Evolutionary conservation across 768 basidiomycete genomes (phyloP), one percentile per base, ranked within the genome.

Genomic region (Amanita fuliginea): DNA sequence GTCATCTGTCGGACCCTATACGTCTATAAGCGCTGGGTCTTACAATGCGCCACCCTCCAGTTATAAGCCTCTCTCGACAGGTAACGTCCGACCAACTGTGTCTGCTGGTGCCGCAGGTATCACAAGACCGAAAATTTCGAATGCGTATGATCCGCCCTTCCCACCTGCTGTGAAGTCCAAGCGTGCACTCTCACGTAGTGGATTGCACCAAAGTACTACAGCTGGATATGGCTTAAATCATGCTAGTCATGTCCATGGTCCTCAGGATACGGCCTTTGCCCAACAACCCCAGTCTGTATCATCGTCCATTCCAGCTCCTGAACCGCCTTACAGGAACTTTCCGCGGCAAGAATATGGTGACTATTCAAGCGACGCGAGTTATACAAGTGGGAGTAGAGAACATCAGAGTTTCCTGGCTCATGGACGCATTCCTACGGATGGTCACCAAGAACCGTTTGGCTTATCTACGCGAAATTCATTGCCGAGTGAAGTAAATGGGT

Each of bases 111-210:
- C 72, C 2, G 64, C 73, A 1, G 60, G 71, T 24, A 57, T 81
- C n/a, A 78, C 68, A 52, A 73, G 84, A 44, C 81, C 82, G 19
- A 85, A 79, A 64, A 63, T 77, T 30, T 70, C 68, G 11, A 84
- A 86, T 55, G 86, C 85, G 1, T 88, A 86, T 56, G 86, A 88
- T 56, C 86, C 86, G 2, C 85, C 86, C 28, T 75, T 87, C 51
- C 77, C 77, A 34, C 71, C 79, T 1, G 63, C 68, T 14, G 74
- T 67, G 51, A 62, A 64, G 45, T 45, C 49, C 26, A 49, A 45
- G 24, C 40, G 48, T 21, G 42, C 42, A 19, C 10, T 49, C 16
- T 50, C 46, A 28, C 42, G 37, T 47, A 10, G 33, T 11, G 43
- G 47, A 35, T 14, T 44, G 16, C 42, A 8, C 37, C 51, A 45